These are phyloP conservation scores for Aspergillus intermedius DNA, from an alignment of 2,329 filamentous ascomycete species.

Conservation along the genomic window DNA sequence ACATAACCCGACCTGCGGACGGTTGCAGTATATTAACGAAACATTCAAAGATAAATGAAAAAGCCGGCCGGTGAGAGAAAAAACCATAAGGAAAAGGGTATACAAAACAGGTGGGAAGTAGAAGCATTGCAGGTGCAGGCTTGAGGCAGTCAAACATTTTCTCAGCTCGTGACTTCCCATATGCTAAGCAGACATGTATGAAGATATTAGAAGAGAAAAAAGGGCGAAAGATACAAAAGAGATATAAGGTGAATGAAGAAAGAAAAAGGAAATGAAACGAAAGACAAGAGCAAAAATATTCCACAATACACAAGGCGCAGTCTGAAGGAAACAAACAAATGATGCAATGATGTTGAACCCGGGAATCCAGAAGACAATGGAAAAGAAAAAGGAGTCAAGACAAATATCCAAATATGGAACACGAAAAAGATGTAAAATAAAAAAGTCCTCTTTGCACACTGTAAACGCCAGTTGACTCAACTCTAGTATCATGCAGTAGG, in stretches of 20 bases:
- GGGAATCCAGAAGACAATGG: not conserved
- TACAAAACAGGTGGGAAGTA: conserved; percentile 11
- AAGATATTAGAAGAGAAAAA: conserved; percentile 5
- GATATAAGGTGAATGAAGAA: not conserved
- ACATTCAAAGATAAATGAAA: conserved; percentile 8
- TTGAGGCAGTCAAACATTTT: not conserved
- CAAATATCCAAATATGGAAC: conserved; percentile 6
- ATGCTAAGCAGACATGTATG: not conserved
- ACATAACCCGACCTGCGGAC: too few relatives aligned
- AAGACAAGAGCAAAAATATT: not conserved
- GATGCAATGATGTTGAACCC: not conserved
- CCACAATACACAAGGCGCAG: conserved; percentile 2
- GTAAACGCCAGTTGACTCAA: conserved; percentile 35
- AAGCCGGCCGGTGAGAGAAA: conserved; percentile 8
- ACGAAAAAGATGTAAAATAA: conserved; percentile 6
- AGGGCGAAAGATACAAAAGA: not conserved
- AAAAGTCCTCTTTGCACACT: conserved; percentile 25
- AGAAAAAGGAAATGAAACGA: conserved; percentile 4
- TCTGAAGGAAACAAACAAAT: conserved; percentile 2
- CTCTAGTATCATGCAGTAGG: conserved; percentile 37
- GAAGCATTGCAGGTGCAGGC: not conserved
- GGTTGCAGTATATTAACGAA: conserved; percentile 1
- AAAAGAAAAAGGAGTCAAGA: not conserved
- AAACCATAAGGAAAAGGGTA: conserved; percentile 15
- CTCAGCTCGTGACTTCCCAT: not conserved